Base-by-base conservation (phyloP, 2,329 filamentous ascomycete genomes). In the Fusarium sp. region DNA sequence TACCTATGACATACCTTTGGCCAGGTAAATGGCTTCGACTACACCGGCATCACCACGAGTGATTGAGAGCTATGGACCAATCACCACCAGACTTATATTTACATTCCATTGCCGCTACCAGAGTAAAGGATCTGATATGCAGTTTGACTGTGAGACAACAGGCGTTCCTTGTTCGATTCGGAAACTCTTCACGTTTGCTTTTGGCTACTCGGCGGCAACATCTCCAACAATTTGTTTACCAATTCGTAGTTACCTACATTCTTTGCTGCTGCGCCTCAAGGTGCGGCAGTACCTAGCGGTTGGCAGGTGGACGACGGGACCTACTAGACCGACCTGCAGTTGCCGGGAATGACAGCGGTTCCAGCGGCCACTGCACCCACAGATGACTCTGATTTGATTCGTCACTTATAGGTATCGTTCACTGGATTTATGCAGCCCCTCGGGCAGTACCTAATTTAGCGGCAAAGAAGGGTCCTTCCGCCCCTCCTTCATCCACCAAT, bases 221-320 rank as follows among this genome's bases (percentile, higher is more conserved):
- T 37, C 8, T 36, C 26, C n/a, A 30, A 34, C 13, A 34, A 34
- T 41, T 36, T 50, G 28, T 15, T 23, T 20, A 16, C 28, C 30
- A 34, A 15, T 42, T n/a, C 23, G 23, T 23, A 23, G 23, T 23
- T 23, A 23, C 23, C 23, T 23, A 23, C 16, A 23, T 62, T 23
- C 30, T 57, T 44, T 40, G 23, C 42, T 38, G 50, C 44, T 67
- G 59, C 62, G 58, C 65, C 68, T 62, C 58, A 46, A 38, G 38
- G 15, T 33, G 10, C 15, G 7, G 13, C 38, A 38, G 51, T 54
- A 51, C 18, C 20, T 37, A 37, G 58, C 46, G 51, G 71, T 74
- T 73, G 71, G 69, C 69, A 61, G 71, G 69, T 67, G 59, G 55
- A 72, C 69, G 51, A 53, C 15, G 23, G 23, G 23, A 23, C 6